phyloP scores from a whole-genome alignment of 179 eudicot genomes.

The Monotropa hypopitys region DNA sequence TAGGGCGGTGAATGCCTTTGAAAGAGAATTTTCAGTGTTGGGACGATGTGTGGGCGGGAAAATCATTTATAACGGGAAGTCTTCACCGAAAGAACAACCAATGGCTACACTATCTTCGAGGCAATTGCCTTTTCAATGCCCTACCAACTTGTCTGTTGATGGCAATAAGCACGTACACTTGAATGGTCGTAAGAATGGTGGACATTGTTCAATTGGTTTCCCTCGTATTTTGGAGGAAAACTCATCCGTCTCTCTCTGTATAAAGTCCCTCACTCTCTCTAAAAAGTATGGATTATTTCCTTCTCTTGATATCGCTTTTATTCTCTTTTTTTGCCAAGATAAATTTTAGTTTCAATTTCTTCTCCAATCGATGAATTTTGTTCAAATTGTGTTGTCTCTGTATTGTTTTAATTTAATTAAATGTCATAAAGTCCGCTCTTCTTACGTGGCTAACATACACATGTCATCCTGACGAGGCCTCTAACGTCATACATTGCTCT shows the following conservation, averaged over 20 bases:
- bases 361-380: neutral
- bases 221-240: slow-evolving; percentile 15
- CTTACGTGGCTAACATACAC: neutral
- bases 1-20: slow-evolving; percentile 28
- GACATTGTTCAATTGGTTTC: slow-evolving; percentile 13
- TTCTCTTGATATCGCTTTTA: neutral
- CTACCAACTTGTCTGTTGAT: slow-evolving; percentile 13
- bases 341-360: neutral
- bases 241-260: slow-evolving; percentile 2
- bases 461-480: neutral
- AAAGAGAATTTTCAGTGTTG: slow-evolving; percentile 22
- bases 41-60: slow-evolving; percentile 23
- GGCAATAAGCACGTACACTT: slow-evolving; percentile 9
- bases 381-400: neutral
- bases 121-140: slow-evolving; percentile 19
- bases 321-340: neutral
- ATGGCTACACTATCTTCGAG: slow-evolving; percentile 18
- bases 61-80: slow-evolving; percentile 13
- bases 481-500: neutral
- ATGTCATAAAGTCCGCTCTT: neutral
- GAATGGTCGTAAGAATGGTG: slow-evolving; percentile 15
- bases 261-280: slow-evolving; percentile 17
- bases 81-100: slow-evolving; percentile 17
- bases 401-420: neutral
- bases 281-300: slow-evolving; percentile 19